These are phyloP conservation scores for Leucocoprinus leucothites DNA, from an alignment of 768 basidiomycete species.

Conservation along the genomic window DNA sequence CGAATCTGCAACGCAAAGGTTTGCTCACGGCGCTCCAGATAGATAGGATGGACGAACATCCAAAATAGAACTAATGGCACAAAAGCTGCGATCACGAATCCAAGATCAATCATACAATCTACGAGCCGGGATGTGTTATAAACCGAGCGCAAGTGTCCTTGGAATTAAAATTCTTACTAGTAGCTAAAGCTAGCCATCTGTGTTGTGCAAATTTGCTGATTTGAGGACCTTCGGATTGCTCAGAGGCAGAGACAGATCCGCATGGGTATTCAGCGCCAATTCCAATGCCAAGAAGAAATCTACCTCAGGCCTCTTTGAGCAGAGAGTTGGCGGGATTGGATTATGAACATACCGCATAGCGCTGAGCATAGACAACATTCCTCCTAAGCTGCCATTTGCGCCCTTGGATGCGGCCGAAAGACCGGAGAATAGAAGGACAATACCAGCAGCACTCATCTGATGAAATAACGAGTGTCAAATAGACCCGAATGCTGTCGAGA, in stretches of 20 bases:
- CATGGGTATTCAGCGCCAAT: conserved; percentile 90
- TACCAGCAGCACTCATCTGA: conserved; percentile 78
- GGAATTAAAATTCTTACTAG: conserved; percentile 52
- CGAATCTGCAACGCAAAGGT: conserved; percentile 46
- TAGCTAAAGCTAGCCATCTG: conserved; percentile 83
- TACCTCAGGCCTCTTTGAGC: conserved; percentile 22
- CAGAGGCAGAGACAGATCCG: conserved; percentile 84
- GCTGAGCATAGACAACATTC: conserved; percentile 74
- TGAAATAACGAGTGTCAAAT: not conserved
- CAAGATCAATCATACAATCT: conserved; percentile 86
- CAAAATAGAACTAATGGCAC: conserved; percentile 84
- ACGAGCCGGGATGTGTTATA: not conserved
- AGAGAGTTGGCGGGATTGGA: not conserved
- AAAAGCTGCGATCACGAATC: conserved; percentile 77
- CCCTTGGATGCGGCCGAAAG: conserved; percentile 84
- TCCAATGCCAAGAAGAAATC: conserved; percentile 87
- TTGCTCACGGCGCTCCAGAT: not conserved
- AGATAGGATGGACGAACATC: conserved; percentile 54
- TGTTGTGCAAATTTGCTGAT: conserved; percentile 81
- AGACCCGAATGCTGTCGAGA: not conserved
- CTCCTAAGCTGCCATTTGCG: conserved; percentile 64
- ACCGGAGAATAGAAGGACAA: conserved; percentile 80
- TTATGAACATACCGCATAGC: conserved; percentile 60
- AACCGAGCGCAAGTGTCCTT: no score
- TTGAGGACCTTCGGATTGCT: conserved; percentile 82